These are phyloP conservation scores for Scheffersomyces insectosa DNA, from an alignment of 1,139 yeast genomes.

Conservation along the genomic window DNA sequence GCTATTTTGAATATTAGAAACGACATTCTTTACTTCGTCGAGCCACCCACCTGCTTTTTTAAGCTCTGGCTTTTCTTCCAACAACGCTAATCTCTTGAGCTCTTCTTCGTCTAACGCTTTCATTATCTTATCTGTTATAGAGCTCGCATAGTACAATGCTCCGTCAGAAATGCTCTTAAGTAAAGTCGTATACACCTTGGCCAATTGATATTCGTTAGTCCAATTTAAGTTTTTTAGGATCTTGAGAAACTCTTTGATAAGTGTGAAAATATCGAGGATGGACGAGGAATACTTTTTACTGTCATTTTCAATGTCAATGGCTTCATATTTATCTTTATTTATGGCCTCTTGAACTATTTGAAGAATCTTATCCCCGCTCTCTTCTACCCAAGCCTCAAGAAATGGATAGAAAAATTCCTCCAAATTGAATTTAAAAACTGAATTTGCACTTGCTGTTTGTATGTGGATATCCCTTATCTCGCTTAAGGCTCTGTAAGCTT, in stretches of 20 bases:
- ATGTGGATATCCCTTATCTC: slow-evolving; percentile 55
- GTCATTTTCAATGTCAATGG: slow-evolving; percentile 47
- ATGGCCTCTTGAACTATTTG: slow-evolving; percentile 57
- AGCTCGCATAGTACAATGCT: slow-evolving; percentile 51
- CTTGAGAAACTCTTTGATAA: slow-evolving; percentile 58
- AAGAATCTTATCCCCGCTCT: slow-evolving; percentile 49
- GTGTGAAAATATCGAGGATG: slow-evolving; percentile 64
- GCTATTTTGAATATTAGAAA: slow-evolving; percentile 46
- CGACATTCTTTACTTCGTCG: slow-evolving; percentile 48
- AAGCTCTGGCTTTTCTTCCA: slow-evolving; percentile 23
- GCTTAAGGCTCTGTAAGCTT: slow-evolving; percentile 55
- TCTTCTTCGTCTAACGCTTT: slow-evolving; percentile 50
- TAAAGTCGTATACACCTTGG: slow-evolving; percentile 57
- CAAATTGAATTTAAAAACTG: slow-evolving; percentile 52
- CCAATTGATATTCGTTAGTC: slow-evolving; percentile 61
- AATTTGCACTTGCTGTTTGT: slow-evolving; percentile 44
- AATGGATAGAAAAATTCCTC: slow-evolving; percentile 64
- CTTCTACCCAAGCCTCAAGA: slow-evolving; percentile 56
- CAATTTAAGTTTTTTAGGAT: slow-evolving; percentile 60
- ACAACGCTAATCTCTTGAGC: slow-evolving; percentile 26
- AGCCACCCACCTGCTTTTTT: slow-evolving; percentile 36
- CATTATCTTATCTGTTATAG: slow-evolving; percentile 46
- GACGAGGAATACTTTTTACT: slow-evolving; percentile 49
- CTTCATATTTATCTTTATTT: slow-evolving; percentile 55
- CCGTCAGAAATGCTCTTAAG: slow-evolving; percentile 66